phyloP scores from a whole-genome alignment of 257 asterid species.

The Penstemon davidsonii region DNA sequence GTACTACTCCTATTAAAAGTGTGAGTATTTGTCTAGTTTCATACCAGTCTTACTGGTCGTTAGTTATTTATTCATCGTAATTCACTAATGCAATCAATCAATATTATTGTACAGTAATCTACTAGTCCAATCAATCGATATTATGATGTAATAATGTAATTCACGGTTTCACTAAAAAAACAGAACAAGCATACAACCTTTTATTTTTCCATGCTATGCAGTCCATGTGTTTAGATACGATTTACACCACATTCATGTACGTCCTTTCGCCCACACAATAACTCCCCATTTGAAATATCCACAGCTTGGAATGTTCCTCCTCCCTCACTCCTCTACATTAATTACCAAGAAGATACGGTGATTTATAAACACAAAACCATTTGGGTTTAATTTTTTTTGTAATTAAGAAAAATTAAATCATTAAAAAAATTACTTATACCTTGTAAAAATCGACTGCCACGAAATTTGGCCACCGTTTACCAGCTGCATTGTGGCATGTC shows the following conservation, averaged over 20 bases:
- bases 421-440: conserved; percentile 32
- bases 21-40: no score
- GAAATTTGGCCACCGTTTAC: conserved; percentile 73
- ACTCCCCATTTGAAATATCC: conserved; percentile 62
- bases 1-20: no score
- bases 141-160: no score
- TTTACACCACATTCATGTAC: conserved; percentile 48
- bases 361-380: not conserved
- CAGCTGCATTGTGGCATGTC: conserved; percentile 60
- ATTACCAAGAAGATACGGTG: not conserved
- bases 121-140: no score
- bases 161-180: no score
- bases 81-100: no score
- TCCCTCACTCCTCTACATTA: conserved; percentile 67
- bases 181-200: no score
- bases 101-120: no score
- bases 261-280: conserved; percentile 51
- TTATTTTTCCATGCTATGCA: no score
- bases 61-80: no score
- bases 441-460: conserved; percentile 76
- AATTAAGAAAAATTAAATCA: not conserved
- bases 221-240: no score
- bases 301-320: conserved; percentile 71
- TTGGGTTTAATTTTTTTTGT: not conserved
- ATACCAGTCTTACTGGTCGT: no score